Evolutionary conservation across 225 moss, liverwort and hornwort genomes (phyloP), one percentile per base, ranked within the genome.

Genomic region (Neckera pumila): DNA sequence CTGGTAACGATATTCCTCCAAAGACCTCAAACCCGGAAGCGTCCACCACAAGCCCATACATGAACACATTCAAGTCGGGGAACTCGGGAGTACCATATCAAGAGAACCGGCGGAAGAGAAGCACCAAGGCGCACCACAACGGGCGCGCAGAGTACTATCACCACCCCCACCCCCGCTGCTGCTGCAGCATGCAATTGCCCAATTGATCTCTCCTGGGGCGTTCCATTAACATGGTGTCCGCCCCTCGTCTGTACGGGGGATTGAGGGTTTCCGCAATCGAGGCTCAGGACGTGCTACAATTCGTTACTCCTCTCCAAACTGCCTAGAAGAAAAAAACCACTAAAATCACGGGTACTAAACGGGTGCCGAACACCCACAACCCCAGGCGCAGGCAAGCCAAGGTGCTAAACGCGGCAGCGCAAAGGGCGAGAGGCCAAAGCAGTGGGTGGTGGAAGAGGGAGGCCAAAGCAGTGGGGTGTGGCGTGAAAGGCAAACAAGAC

Each of bases 271-370:
- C 87, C 80, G 64, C 87, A 89, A 88, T 82, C 88, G 75, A 76
- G 79, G 19, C 73, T 40, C n/a, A 18, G 74, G 31, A 31, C 36
- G 83, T 56, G 65, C 54, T 43, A 36, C 57, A 85, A 84, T 85
- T 77, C 82, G 88, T 90, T 80, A 77, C 90, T 64, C 58, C 91
- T 89, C 89, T 74, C 80, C 74, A 85, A 90, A 91, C 90, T 89
- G 90, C 91, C 93, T 88, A 88, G 81, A 71, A 60, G 58, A 74
- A 87, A 82, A 83, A 56, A 86, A 88, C 93, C 82, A 91, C 91
- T 91, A 93, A 93, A 93, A 93, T 93, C 93, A 90, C 93, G 93
- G 93, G 90, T 90, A 91, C 88, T 88, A 93, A 91, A 91, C 88
- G 81, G 92, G 85, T 88, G 86, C 88, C 79, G 67, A 65, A 76